Evolutionary conservation across 192 early-diverging fungal species (phyloP), one percentile per base, ranked within the genome.

Genomic region (Dissophora ornata): DNA sequence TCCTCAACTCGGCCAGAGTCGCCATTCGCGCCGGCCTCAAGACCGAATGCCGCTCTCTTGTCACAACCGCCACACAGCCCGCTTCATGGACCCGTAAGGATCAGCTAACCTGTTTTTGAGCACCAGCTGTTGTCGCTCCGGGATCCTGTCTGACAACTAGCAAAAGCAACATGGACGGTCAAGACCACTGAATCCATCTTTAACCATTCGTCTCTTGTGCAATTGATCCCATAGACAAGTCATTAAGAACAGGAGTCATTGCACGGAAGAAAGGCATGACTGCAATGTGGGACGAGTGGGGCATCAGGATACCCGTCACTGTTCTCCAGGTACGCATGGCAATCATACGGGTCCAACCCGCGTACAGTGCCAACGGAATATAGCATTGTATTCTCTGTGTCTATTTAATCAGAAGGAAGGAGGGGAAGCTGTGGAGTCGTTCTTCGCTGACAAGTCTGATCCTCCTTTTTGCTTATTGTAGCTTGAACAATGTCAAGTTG

Each of bases 231-330:
- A 40, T 77, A 77, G 73, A 57, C 33, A 60, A 90, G 9, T 90
- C 91, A 34, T 62, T 83, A 71, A 86, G 92, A 26, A 85, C 88
- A 18, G 97, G 97, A 28, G 81, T 93, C 10, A 89, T 99, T 59
- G 97, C 89, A 32, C 80, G 86, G 65, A 99, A 99, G 81, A 88
- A 90, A 84, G 97, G 97, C n/a, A 99, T 97, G 96, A 92, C 91
- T 16, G 89, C 89, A 15, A 81, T 95, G 64, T 99, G 95, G 95
- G 91, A 95, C 81, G 95, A 96, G 66, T 96, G 93, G 90, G 97
- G 96, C 36, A 87, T 87, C 16, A 85, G 93, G 69, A 89, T 94
- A 30, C 95, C 96, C 22, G 93, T 96, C 8, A 99, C 97, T 19
- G 83, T 99, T 41, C 68, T 95, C 29, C 90, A 95, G 87, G 90